phyloP scores from a whole-genome alignment of 257 asterid genomes.

The Scutellaria barbata region DNA sequence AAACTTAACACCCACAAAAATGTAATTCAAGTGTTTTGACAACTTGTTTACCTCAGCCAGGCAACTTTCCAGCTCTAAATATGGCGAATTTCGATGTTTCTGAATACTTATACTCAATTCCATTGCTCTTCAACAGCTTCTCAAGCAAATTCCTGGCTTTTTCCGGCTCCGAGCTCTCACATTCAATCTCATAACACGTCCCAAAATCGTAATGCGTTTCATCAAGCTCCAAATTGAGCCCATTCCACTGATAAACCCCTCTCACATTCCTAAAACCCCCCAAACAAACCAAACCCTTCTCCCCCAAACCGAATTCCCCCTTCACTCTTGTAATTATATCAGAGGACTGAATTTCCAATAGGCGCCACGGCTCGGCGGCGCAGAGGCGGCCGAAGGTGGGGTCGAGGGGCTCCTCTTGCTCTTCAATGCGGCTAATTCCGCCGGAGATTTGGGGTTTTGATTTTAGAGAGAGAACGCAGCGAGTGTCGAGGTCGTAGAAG shows the following conservation, averaged over 20 bases:
- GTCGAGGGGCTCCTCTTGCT: conserved; percentile 80
- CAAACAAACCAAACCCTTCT: conserved; percentile 58
- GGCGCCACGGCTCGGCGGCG: conserved; percentile 71
- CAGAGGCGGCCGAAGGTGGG: conserved; percentile 71
- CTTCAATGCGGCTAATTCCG: conserved; percentile 82
- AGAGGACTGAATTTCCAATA: conserved; percentile 52
- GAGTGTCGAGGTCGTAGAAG: conserved; percentile 84
- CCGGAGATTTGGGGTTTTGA: conserved; percentile 63
- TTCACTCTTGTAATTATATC: conserved; percentile 54
- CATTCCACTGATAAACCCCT: conserved; percentile 79
- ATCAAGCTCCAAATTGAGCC: conserved; percentile 78
- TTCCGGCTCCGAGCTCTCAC: conserved; percentile 86
- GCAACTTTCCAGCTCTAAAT: conserved; percentile 72
- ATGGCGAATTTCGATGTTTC: conserved; percentile 66
- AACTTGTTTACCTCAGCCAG: conserved; percentile 39
- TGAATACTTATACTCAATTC: conserved; percentile 63
- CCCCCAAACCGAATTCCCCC: conserved; percentile 58
- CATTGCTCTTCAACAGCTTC: conserved; percentile 58
- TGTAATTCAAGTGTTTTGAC: not conserved
- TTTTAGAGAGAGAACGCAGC: conserved; percentile 73
- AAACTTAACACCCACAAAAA: no score
- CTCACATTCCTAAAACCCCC: conserved; percentile 90
- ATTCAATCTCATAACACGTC: conserved; percentile 74
- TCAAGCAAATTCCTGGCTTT: conserved; percentile 60
- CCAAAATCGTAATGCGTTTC: conserved; percentile 78